phyloP scores from a whole-genome alignment of 768 basidiomycete species.

The Cystobasidium tubakii region DNA sequence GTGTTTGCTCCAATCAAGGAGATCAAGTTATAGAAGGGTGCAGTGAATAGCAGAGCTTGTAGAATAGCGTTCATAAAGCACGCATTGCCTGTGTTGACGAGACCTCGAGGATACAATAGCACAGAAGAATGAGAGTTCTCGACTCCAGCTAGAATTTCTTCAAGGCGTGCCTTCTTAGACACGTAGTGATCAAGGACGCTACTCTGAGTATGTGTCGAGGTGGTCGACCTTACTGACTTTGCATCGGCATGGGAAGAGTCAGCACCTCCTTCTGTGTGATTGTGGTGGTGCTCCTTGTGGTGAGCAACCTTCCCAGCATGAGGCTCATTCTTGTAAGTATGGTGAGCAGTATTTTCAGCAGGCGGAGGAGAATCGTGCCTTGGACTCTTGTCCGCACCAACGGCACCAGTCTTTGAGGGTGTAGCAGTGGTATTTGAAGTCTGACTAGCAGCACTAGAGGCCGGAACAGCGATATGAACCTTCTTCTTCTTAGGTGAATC shows the following conservation, averaged over 20 bases:
- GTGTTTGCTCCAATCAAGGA: slow-evolving; percentile 61
- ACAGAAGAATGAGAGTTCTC: slow-evolving; percentile 43
- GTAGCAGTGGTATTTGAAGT: neutral
- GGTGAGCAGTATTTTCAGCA: neutral
- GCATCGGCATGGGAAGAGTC: neutral
- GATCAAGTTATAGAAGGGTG: slow-evolving; percentile 77
- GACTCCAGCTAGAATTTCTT: slow-evolving; percentile 34
- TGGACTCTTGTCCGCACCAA: neutral
- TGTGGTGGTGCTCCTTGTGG: neutral
- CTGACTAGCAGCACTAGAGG: neutral
- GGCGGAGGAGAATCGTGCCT: neutral
- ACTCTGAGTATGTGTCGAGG: neutral
- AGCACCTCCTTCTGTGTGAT: neutral
- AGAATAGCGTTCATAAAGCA: slow-evolving; percentile 93
- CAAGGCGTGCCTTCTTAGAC: slow-evolving; percentile 9
- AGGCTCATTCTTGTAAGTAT: neutral
- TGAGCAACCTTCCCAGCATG: neutral
- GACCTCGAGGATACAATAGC: slow-evolving; percentile 64
- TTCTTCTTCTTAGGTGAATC: slow-evolving; percentile 26
- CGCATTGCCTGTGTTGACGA: slow-evolving; percentile 93
- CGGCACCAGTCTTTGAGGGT: neutral
- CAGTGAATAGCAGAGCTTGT: slow-evolving; percentile 80
- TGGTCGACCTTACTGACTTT: neutral
- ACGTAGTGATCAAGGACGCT: slow-evolving; percentile 9
- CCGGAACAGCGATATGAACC: slow-evolving; percentile 36